These are phyloP conservation scores for Calocera viscosa DNA, from an alignment of 768 basidiomycete species.

Conservation along the genomic window DNA sequence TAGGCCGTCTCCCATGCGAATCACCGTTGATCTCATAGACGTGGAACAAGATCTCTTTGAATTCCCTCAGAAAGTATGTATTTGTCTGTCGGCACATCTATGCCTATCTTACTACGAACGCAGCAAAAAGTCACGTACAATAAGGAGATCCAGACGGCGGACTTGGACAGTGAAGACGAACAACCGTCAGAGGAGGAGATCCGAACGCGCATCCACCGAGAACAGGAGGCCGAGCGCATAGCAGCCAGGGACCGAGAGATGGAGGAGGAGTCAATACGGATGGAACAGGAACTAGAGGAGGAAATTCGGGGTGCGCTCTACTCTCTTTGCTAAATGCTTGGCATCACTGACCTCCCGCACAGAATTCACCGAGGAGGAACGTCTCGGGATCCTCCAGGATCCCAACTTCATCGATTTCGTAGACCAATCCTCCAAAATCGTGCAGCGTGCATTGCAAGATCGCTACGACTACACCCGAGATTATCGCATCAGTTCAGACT, in stretches of 20 bases:
- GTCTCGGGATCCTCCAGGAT: conserved; percentile 64
- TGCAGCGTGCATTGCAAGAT: conserved; percentile 89
- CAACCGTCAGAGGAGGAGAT: conserved; percentile 57
- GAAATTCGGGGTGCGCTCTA: conserved; percentile 58
- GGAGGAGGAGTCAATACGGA: conserved; percentile 68
- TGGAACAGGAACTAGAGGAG: conserved; percentile 76
- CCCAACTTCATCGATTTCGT: conserved; percentile 91
- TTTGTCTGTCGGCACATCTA: conserved; percentile 14
- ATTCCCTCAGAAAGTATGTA: conserved; percentile 64
- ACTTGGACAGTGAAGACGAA: conserved; percentile 39
- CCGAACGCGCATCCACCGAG: conserved; percentile 51
- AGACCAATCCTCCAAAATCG: conserved; percentile 86
- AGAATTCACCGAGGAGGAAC: conserved; percentile 84
- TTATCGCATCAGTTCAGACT: conserved; percentile 81
- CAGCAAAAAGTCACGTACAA: conserved; percentile 73
- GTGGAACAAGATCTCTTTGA: conserved; percentile 84
- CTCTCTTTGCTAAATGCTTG: neutral
- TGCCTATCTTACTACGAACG: conserved; percentile 14
- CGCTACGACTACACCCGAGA: conserved; percentile 94
- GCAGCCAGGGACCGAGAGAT: conserved; percentile 57
- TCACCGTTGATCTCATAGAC: conserved; percentile 55
- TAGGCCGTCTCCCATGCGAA: conserved; percentile 10
- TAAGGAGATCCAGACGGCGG: conserved; percentile 71
- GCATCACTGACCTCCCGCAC: conserved; percentile 9
- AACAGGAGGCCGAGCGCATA: conserved; percentile 49